Evolutionary conservation across 192 early-diverging fungal species (phyloP).

Genomic region (Linderina pennispora): DNA sequence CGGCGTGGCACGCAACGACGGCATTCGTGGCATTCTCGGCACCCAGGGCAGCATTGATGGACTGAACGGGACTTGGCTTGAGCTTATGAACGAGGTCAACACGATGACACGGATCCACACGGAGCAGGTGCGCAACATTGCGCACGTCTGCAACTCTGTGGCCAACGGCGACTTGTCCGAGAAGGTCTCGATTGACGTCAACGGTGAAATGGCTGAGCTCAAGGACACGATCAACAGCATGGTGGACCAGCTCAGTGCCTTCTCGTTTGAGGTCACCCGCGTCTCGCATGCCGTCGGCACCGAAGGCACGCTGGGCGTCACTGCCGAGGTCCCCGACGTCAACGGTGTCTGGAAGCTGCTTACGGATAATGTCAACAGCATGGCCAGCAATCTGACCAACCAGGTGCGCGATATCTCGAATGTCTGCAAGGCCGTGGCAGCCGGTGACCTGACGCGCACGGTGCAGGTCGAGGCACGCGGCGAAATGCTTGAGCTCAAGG

Average conservation of each 20-base stretch:
- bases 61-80: slow-evolving; percentile 59
- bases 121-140: slow-evolving; percentile 60
- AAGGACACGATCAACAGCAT: slow-evolving; percentile 63
- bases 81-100: slow-evolving; percentile 61
- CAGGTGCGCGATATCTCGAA: slow-evolving; percentile 65
- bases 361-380: slow-evolving; percentile 60
- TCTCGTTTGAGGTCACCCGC: slow-evolving; percentile 51
- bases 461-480: slow-evolving; percentile 59
- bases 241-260: slow-evolving; percentile 51
- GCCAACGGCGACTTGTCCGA: slow-evolving; percentile 53
- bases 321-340: slow-evolving; percentile 51
- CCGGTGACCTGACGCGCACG: slow-evolving; percentile 61
- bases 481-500: slow-evolving; percentile 63
- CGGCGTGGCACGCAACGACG: slow-evolving; percentile 64
- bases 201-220: slow-evolving; percentile 59
- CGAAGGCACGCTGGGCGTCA: slow-evolving; percentile 50
- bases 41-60: slow-evolving; percentile 57
- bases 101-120: slow-evolving; percentile 57
- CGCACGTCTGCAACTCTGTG: slow-evolving; percentile 56
- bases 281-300: slow-evolving; percentile 54
- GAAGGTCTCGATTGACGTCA: slow-evolving; percentile 51
- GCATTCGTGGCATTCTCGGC: slow-evolving; percentile 60
- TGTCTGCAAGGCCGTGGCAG: slow-evolving; percentile 57
- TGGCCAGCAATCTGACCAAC: slow-evolving; percentile 61
- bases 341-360: slow-evolving; percentile 65